Conservation (phyloP, 1,139 yeast genomes). For the Blastobotrys buckinghamii region DNA sequence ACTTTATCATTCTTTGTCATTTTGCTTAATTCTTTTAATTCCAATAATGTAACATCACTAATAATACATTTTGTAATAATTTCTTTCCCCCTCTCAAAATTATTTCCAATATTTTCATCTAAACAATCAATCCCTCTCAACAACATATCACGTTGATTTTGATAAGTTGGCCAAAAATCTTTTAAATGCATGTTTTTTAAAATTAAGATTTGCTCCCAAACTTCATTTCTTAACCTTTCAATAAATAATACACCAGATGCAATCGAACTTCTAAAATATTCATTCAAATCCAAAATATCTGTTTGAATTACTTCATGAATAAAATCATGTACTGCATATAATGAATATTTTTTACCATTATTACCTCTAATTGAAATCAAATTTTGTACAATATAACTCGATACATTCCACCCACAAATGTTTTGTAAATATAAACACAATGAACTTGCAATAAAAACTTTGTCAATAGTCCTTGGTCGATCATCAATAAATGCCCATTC, state of each 20-base stretch:
- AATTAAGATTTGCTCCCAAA: conserved; percentile 44
- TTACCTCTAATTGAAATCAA: conserved; percentile 21
- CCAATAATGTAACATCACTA: conserved; percentile 13
- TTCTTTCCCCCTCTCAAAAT: conserved; percentile 9
- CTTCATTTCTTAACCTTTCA: conserved; percentile 27
- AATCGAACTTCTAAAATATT: conserved; percentile 69
- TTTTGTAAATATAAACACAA: conserved; percentile 21
- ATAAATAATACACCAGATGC: conserved; percentile 74
- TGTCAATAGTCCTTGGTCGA: conserved; percentile 20
- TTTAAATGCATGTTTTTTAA: conserved; percentile 40
- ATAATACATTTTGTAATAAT: conserved; percentile 5
- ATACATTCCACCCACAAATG: conserved; percentile 24
- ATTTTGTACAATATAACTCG: conserved; percentile 28
- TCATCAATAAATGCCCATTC: conserved; percentile 29
- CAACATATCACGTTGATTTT: conserved; percentile 23
- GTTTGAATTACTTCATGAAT: conserved; percentile 49
- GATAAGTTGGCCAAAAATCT: conserved; percentile 14
- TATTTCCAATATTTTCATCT: conserved; percentile 3
- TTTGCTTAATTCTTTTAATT: conserved; percentile 1
- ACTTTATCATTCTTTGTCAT: conserved; percentile 18
- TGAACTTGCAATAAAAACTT: conserved; percentile 24
- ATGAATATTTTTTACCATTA: conserved; percentile 20
- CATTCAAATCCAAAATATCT: conserved; percentile 51
- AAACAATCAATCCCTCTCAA: conserved; percentile 16
- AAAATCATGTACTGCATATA: conserved; percentile 43